Conservation (phyloP, 768 basidiomycete species). For the Termitomyces sp. region DNA sequence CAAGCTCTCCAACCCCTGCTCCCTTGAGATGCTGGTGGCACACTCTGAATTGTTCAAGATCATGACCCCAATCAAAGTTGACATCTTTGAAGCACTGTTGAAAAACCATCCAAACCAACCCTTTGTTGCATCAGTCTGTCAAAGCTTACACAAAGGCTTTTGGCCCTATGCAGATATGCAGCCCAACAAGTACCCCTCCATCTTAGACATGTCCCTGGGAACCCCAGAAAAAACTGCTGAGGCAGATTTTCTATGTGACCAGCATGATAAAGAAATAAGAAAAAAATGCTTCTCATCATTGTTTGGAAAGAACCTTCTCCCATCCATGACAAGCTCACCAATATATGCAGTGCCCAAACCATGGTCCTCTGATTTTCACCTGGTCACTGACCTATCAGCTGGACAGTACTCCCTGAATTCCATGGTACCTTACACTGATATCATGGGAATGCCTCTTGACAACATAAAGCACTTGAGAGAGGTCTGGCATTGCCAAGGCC, state of each 20-base stretch:
- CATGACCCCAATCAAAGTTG: neutral
- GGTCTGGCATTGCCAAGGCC: neutral
- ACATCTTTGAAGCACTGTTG: neutral
- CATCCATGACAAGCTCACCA: constrained; percentile 19
- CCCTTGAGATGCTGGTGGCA: neutral
- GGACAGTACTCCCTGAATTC: constrained; percentile 32
- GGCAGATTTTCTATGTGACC: constrained; percentile 5
- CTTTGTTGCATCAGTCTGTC: neutral
- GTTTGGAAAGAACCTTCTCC: too few relatives aligned
- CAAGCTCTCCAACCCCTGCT: neutral
- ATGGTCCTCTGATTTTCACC: constrained; percentile 24
- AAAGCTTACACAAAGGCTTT: neutral
- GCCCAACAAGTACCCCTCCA: neutral
- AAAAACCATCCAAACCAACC: neutral
- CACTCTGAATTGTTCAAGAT: neutral
- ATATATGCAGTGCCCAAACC: constrained; percentile 35
- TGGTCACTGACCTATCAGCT: constrained; percentile 37
- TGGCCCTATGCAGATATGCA: neutral
- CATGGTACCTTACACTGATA: constrained; percentile 23
- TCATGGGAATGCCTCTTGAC: constrained; percentile 26
- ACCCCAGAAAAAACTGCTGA: neutral
- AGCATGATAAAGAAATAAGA: constrained; percentile 21
- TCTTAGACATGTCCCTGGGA: neutral
- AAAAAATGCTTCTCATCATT: too few relatives aligned
- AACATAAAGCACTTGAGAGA: constrained; percentile 28